These are phyloP conservation scores for Oryza glaberrima DNA, from an alignment of 176 grass and related monocot genomes.

Conservation along the genomic window DNA sequence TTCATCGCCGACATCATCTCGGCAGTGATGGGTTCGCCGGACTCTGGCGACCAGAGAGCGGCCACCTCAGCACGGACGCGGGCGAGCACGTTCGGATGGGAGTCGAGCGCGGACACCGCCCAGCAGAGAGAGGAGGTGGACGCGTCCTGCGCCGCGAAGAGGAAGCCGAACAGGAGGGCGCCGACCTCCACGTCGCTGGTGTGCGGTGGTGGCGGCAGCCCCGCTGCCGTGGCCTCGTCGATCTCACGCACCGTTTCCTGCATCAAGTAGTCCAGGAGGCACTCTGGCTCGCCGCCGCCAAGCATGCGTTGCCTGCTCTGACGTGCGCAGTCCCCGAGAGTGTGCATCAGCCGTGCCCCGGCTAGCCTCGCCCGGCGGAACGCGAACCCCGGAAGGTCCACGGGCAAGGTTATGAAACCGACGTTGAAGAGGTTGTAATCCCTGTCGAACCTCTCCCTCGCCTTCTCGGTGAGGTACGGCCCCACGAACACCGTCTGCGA, in stretches of 20 bases:
- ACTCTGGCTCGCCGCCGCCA: constrained; percentile 66
- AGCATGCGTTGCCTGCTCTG: constrained; percentile 68
- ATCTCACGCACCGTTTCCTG: constrained; percentile 59
- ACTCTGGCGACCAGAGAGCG: constrained; percentile 58
- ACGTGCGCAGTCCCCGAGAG: constrained; percentile 53
- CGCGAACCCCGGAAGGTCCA: constrained; percentile 81
- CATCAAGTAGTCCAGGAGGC: constrained; percentile 93
- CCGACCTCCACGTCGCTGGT: constrained; percentile 64
- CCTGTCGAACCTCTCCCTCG: constrained; percentile 55
- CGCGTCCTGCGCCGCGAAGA: constrained; percentile 95
- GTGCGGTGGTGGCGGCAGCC: constrained; percentile 38
- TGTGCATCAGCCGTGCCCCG: constrained; percentile 64
- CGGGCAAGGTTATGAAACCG: constrained; percentile 75
- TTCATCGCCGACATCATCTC: constrained; percentile 61
- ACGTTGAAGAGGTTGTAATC: constrained; percentile 89
- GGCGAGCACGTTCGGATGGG: constrained; percentile 78
- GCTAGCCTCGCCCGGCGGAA: constrained; percentile 73
- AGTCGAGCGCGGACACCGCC: constrained; percentile 65
- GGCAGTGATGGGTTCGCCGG: constrained; percentile 58
- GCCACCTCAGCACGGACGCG: constrained; percentile 74
- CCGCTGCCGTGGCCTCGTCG: constrained; percentile 44
- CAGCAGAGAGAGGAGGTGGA: constrained; percentile 86
- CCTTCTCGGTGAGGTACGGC: constrained; percentile 58
- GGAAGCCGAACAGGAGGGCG: constrained; percentile 76
- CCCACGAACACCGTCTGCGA: constrained; percentile 89